Base-by-base conservation (phyloP, 2,329 filamentous ascomycete species). In the Colletotrichum melonis region DNA sequence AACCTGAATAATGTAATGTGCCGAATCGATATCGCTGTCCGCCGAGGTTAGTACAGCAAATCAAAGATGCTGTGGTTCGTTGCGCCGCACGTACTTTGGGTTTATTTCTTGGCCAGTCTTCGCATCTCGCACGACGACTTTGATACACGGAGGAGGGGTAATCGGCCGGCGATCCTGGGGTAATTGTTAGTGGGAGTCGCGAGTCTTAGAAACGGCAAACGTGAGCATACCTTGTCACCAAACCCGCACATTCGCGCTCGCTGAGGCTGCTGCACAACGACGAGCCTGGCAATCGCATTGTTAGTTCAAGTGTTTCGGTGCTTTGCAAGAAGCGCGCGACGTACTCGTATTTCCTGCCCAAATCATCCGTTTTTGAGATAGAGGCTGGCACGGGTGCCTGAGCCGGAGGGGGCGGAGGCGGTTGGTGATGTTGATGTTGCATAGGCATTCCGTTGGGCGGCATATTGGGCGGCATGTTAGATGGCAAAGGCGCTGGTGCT, bases 201-300 rank as follows among this genome's bases (percentile, higher is more conserved):
- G 30, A 46, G 5, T 24, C 7, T 24, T 9, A 35, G 63, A 42
- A 46, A 16, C 24, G 24, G 42, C 22, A 4, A 22, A 12, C 24
- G 59, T 55, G 19, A 12, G 57, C 59, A 22, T 30, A 97, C 94
- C 89, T 98, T 99, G 86, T 99, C 97, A 75, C 97, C 97, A 85
- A 98, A 99, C 8, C 97, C 97, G 85, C 97, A 99, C 97, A 98
- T 98, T 74, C 97, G 94, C 76, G 97, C 97, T 78, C 97, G 92
- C 78, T 94, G 89, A 63, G 97, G 97, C 82, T 98, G 95, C 85
- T 99, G 97, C 76, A 94, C 92, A 73, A 98, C 94, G 76, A 92
- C 87, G 63, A 98, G 88, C 74, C 92, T 93, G 76, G 19, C 22
- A 46, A 30, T 22, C 63, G 28, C 64, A 49, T 4, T 2, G 69